phyloP scores from a whole-genome alignment of 2,329 filamentous ascomycete species.

The Dothiorella sarmentorum region DNA sequence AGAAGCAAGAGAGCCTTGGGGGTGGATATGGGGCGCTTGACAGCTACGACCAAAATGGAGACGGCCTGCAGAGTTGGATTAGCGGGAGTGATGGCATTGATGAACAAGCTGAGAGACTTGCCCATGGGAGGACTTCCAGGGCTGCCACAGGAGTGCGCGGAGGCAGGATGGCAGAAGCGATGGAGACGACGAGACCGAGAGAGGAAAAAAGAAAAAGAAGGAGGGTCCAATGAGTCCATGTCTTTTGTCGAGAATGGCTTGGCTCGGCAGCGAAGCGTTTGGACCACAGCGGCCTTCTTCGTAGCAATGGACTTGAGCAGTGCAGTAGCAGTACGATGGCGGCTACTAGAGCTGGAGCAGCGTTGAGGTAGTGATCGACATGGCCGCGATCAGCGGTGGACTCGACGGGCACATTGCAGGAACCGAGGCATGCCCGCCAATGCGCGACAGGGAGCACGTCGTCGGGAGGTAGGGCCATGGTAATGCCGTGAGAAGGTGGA shows the following conservation, averaged over 20 bases:
- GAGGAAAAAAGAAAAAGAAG: constrained; percentile 2
- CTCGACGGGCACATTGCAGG: not conserved
- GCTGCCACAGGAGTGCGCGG: not conserved
- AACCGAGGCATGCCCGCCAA: not conserved
- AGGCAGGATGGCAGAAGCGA: not conserved
- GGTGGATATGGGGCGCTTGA: constrained; percentile 41
- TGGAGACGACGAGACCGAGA: not conserved
- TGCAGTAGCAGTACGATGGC: not conserved
- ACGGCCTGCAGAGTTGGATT: constrained; percentile 30
- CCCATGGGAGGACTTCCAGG: constrained; percentile 10
- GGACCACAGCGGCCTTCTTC: constrained; percentile 1
- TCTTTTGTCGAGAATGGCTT: constrained; percentile 4
- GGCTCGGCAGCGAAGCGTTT: constrained; percentile 9
- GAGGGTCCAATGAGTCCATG: constrained; percentile 12
- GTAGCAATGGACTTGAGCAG: not conserved
- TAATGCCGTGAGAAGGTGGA: not conserved
- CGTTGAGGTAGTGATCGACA: not conserved
- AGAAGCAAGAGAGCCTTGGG: constrained; percentile 41
- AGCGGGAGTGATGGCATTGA: not conserved
- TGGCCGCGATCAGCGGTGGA: not conserved
- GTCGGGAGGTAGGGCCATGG: not conserved
- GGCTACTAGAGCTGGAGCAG: not conserved
- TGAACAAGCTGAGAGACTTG: not conserved
- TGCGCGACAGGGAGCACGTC: constrained; percentile 1
- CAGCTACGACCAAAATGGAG: constrained; percentile 33